Base-by-base conservation (phyloP, 306 rosid species). In the Urtica urens region DNA sequence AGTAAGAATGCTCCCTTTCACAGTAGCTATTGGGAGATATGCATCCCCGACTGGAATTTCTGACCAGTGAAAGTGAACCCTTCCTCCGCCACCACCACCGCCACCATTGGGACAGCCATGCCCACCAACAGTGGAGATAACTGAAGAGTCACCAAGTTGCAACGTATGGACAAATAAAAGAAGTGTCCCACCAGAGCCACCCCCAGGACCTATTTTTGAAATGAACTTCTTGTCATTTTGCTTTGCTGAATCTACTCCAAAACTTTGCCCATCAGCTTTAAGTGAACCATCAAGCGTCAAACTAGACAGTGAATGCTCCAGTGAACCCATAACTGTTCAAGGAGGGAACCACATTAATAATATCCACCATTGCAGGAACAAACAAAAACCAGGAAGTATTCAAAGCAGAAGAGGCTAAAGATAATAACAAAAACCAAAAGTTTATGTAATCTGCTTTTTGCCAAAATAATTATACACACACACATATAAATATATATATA, bases 151-250 rank as follows among this genome's bases (percentile, higher is more conserved):
- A 53, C 82, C 69, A 46, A 90, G 92, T 38, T 63, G 68, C 52
- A 90, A 39, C 6, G 71, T 51, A 55, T 71, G 75, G 51, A 90
- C 77, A 60, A 90, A 90, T 55, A 90, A 58, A 62, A 90, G 82
- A 68, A 90, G 72, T 35, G 95, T 90, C 71, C 97, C 97, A 64
- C 97, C 97, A 23, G 97, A 90, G 64, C 95, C 97, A 55, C 97
- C 95, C 24, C 97, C 97, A 30, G 95, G 93, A 53, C 97, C 95
- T 48, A 81, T 52, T 70, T 69, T 66, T 43, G 78, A 71, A 63
- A 69, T 22, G 46, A 48, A 3, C 58, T 52, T 35, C 58, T 52
- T 35, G 41, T 67, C 68, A 57, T 59, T 76, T 58, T 66, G 65
- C 56, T 54, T 65, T 28, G 60, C 50, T n/a, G 61, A 44, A 50